Conservation (phyloP, 306 rosid species). For the Pyrus communis region DNA sequence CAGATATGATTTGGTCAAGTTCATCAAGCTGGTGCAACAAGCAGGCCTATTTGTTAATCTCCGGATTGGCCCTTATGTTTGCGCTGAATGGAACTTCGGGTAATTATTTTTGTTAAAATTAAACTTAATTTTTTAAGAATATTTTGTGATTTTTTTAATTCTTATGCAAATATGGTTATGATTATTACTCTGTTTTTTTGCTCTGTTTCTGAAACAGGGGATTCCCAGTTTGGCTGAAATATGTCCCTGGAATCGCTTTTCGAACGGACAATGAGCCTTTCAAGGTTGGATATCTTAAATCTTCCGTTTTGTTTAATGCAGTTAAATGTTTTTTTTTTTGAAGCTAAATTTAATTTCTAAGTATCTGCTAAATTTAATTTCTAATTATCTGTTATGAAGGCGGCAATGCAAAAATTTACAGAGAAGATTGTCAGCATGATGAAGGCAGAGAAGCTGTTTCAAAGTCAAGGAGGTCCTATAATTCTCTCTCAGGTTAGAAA, state of each 20-base stretch:
- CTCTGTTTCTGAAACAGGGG: slow-evolving; percentile 53
- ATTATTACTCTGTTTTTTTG: slow-evolving; percentile 37
- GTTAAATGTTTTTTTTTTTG: background rate
- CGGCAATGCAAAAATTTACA: slow-evolving; percentile 81
- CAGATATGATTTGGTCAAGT: slow-evolving; percentile 79
- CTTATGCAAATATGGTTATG: background rate
- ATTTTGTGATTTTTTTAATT: background rate
- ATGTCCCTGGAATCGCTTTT: slow-evolving; percentile 70
- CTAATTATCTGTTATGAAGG: slow-evolving; percentile 34
- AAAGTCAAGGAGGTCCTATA: slow-evolving; percentile 92
- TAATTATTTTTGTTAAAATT: slow-evolving; percentile 17
- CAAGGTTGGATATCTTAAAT: slow-evolving; percentile 37
- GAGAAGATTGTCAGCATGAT: slow-evolving; percentile 68
- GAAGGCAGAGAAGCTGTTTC: slow-evolving; percentile 78
- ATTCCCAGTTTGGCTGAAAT: slow-evolving; percentile 96
- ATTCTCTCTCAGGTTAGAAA: slow-evolving; percentile 69
- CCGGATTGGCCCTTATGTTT: slow-evolving; percentile 83
- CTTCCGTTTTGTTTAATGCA: background rate
- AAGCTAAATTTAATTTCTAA: slow-evolving; percentile 2
- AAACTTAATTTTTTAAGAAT: background rate
- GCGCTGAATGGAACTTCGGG: slow-evolving; percentile 99
- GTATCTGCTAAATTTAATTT: slow-evolving; percentile 1
- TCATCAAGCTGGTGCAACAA: slow-evolving; percentile 78
- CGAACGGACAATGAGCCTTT: slow-evolving; percentile 93
- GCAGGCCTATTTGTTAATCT: slow-evolving; percentile 93